phyloP scores from a whole-genome alignment of 2,329 filamentous ascomycete genomes.

The Bipolaris oryzae region DNA sequence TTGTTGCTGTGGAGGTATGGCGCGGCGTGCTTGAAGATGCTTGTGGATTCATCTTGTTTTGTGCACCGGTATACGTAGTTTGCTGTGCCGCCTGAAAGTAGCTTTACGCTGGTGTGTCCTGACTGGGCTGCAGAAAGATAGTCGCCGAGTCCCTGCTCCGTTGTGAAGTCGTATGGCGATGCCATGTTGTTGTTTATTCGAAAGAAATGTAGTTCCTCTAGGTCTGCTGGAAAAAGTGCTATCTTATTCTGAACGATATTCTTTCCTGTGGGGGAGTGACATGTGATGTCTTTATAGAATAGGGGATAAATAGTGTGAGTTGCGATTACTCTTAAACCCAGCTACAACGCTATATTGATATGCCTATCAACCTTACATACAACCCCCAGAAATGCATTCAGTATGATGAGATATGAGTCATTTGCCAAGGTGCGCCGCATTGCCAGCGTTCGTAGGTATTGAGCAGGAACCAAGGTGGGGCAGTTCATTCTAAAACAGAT shows the following conservation, averaged over 20 bases:
- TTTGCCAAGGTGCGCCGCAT: slow-evolving; percentile 22
- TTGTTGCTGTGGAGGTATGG: slow-evolving; percentile 34
- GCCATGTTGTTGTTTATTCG: no score
- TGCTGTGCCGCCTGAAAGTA: slow-evolving; percentile 43
- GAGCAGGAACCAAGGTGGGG: not conserved
- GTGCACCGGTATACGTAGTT: slow-evolving; percentile 47
- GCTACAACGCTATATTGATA: not conserved
- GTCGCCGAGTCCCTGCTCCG: slow-evolving; percentile 23
- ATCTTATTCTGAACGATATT: no score
- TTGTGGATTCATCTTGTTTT: slow-evolving; percentile 14
- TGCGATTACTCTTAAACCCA: not conserved
- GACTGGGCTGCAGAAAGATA: slow-evolving; percentile 24
- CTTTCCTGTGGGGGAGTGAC: no score
- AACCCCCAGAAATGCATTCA: not conserved
- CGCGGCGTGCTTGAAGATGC: slow-evolving; percentile 47
- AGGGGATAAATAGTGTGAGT: no score
- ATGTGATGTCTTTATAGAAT: no score
- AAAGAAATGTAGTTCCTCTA: no score
- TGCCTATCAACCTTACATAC: no score
- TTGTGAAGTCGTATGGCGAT: slow-evolving; percentile 22
- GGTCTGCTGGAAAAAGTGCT: no score
- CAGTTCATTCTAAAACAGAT: not conserved
- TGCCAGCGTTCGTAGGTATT: not conserved
- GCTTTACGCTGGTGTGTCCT: slow-evolving; percentile 11
- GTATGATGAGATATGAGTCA: slow-evolving; percentile 34